phyloP scores from a whole-genome alignment of 352 stramenopile genomes.

The Thalassiosira sp. region DNA sequence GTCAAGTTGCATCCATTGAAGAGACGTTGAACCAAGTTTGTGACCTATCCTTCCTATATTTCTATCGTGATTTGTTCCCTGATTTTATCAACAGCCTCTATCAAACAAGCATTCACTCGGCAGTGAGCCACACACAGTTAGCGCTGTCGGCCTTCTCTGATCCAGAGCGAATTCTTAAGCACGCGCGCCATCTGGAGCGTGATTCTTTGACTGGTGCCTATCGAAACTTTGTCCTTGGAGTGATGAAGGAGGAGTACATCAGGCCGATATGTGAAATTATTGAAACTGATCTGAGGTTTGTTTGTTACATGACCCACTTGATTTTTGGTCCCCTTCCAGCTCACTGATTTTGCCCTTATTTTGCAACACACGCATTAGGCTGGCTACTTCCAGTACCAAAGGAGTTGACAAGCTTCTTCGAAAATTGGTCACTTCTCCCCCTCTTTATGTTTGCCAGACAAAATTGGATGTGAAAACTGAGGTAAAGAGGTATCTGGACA shows the following conservation, averaged over 20 bases:
- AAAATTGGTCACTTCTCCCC: slow-evolving; percentile 83
- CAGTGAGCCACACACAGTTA: slow-evolving; percentile 32
- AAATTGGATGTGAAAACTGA: slow-evolving; percentile 86
- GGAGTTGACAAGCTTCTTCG: slow-evolving; percentile 31
- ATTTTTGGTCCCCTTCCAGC: slow-evolving; percentile 15
- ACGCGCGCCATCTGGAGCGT: slow-evolving; percentile 29
- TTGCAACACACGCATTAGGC: slow-evolving; percentile 20
- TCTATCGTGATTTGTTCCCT: slow-evolving; percentile 88
- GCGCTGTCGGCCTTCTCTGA: slow-evolving; percentile 59
- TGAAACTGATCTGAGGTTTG: slow-evolving; percentile 90
- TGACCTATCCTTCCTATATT: slow-evolving; percentile 93
- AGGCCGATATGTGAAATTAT: slow-evolving; percentile 89
- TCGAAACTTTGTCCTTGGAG: slow-evolving; percentile 48
- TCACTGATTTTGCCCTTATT: slow-evolving; percentile 28
- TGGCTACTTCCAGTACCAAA: slow-evolving; percentile 47
- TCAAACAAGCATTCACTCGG: slow-evolving; percentile 45
- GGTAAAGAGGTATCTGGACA: slow-evolving; percentile 92
- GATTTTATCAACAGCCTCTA: slow-evolving; percentile 88
- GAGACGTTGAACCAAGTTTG: slow-evolving; percentile 86
- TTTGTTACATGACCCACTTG: background rate
- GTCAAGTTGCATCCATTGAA: slow-evolving; percentile 86
- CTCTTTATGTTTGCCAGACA: slow-evolving; percentile 88
- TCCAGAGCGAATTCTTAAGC: slow-evolving; percentile 58
- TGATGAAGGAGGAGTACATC: slow-evolving; percentile 79
- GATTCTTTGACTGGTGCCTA: slow-evolving; percentile 29